phyloP scores from a whole-genome alignment of 2,329 filamentous ascomycete genomes.

The Pseudogymnoascus pannorum region DNA sequence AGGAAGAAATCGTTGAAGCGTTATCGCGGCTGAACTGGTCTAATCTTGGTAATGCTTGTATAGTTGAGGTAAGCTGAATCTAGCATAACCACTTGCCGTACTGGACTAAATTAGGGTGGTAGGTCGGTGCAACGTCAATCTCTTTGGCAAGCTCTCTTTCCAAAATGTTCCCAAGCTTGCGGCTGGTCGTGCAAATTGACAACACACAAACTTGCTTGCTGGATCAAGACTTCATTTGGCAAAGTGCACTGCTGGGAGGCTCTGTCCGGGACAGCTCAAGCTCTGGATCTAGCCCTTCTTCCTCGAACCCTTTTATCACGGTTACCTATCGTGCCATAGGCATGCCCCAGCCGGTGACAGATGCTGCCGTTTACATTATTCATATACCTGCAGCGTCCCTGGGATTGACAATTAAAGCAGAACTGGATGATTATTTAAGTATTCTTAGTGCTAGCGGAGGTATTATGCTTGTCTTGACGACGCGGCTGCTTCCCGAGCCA shows the following conservation, averaged over 20 bases:
- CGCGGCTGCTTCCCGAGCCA: slow-evolving; percentile 22
- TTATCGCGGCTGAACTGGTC: slow-evolving; percentile 26
- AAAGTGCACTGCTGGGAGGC: background rate
- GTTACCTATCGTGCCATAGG: slow-evolving; percentile 20
- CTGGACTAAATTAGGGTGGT: background rate
- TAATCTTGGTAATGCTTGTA: slow-evolving; percentile 22
- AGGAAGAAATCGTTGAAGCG: slow-evolving; percentile 21
- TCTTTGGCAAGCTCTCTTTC: slow-evolving; percentile 17
- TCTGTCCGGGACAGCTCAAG: background rate
- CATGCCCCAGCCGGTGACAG: slow-evolving; percentile 23
- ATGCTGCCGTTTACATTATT: slow-evolving; percentile 32
- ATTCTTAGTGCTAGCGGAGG: slow-evolving; percentile 25
- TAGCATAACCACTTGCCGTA: background rate
- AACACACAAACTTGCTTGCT: background rate
- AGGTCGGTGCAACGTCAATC: slow-evolving; percentile 16
- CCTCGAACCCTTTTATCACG: slow-evolving; percentile 14
- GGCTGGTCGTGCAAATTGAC: slow-evolving; percentile 25
- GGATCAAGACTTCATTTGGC: background rate
- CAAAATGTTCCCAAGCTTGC: slow-evolving; percentile 21
- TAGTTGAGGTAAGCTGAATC: slow-evolving; percentile 23
- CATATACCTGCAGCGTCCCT: slow-evolving; percentile 21
- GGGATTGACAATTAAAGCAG: slow-evolving; percentile 17
- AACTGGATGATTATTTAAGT: slow-evolving; percentile 29
- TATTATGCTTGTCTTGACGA: slow-evolving; percentile 26
- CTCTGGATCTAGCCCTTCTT: slow-evolving; percentile 5